Percentiles rank a stretch among this genome's conserved stretches.
phyloP scores from a whole-genome alignment of 2,329 filamentous ascomycete genomes.

The Metarhizium robertsii region DNA sequence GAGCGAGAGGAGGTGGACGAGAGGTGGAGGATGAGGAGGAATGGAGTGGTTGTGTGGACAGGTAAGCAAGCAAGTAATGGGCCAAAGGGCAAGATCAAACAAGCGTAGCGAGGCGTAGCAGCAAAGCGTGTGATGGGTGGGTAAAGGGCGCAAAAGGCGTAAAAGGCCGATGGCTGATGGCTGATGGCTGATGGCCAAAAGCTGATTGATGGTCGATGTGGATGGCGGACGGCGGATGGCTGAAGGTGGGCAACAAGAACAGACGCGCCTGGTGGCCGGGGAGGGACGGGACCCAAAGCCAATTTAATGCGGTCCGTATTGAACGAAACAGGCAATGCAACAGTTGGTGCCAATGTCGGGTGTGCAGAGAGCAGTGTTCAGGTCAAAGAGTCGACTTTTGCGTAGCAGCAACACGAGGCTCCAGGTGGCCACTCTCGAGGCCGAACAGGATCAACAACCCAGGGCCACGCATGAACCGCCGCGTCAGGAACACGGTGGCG shows the following conservation, averaged over 20 bases:
- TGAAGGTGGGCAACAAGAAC: neutral
- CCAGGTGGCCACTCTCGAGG: too few species aligned
- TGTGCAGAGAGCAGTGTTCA: too few species aligned
- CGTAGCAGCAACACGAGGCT: too few species aligned
- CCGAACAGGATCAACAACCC: too few species aligned
- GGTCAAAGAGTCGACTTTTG: too few species aligned
- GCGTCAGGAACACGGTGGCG: too few species aligned
- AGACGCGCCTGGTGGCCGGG: neutral
- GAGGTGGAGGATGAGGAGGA: neutral
- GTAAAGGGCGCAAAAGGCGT: neutral
- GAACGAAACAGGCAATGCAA: neutral
- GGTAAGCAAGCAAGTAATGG: neutral
- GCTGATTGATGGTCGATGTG: too few species aligned
- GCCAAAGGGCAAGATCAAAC: neutral
- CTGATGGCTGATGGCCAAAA: neutral
- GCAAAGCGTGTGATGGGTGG: neutral
- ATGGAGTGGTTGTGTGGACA: neutral
- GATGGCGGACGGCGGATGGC: too few species aligned
- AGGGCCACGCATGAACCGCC: too few species aligned
- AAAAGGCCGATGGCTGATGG: neutral
- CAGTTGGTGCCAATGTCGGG: neutral
- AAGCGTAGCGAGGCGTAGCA: neutral
- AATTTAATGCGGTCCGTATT: neutral
- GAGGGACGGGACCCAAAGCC: neutral
- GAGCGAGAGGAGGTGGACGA: neutral